Evolutionary conservation across 208 protist species (phyloP).

Genomic region (Wallacemonas sp.): DNA sequence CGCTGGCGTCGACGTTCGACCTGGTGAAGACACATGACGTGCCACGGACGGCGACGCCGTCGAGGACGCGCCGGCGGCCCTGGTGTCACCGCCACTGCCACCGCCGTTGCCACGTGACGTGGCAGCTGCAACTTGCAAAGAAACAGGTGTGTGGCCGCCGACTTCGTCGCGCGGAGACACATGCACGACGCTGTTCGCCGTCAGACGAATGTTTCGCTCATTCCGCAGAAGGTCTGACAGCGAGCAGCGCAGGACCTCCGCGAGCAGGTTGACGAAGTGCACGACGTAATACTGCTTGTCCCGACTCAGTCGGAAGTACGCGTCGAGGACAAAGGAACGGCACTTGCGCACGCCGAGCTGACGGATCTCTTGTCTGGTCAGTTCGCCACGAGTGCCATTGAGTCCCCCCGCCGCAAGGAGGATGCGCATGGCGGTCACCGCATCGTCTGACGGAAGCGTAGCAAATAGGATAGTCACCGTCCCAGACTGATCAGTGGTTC

Average conservation of each 20-base stretch:
- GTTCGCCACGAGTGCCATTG: slow-evolving; percentile 7
- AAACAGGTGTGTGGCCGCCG: no score
- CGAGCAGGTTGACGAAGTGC: slow-evolving; percentile 39
- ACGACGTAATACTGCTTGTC: slow-evolving; percentile 27
- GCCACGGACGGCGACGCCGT: no score
- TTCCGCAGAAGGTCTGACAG: slow-evolving; percentile 29
- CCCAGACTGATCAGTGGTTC: background rate
- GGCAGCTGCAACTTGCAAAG: no score
- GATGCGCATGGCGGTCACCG: slow-evolving; percentile 36
- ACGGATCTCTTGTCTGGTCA: slow-evolving; percentile 21
- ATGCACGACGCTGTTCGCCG: background rate
- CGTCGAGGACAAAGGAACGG: slow-evolving; percentile 46
- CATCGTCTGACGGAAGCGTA: slow-evolving; percentile 11
- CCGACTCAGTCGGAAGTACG: slow-evolving; percentile 32
- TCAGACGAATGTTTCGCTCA: slow-evolving; percentile 10
- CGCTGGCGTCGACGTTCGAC: no score
- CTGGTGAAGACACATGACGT: no score
- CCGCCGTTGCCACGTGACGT: no score
- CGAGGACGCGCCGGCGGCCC: no score
- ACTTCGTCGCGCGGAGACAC: background rate
- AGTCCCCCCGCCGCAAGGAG: slow-evolving; percentile 21
- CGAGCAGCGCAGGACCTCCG: slow-evolving; percentile 19
- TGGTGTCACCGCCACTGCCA: no score
- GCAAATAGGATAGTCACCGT: background rate
- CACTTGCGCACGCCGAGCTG: slow-evolving; percentile 34